Percentiles rank a stretch among this genome's conserved stretches.
Evolutionary conservation across 2,329 filamentous ascomycete genomes (phyloP).

Genomic region (Hawksworthiomyces lignivorus): DNA sequence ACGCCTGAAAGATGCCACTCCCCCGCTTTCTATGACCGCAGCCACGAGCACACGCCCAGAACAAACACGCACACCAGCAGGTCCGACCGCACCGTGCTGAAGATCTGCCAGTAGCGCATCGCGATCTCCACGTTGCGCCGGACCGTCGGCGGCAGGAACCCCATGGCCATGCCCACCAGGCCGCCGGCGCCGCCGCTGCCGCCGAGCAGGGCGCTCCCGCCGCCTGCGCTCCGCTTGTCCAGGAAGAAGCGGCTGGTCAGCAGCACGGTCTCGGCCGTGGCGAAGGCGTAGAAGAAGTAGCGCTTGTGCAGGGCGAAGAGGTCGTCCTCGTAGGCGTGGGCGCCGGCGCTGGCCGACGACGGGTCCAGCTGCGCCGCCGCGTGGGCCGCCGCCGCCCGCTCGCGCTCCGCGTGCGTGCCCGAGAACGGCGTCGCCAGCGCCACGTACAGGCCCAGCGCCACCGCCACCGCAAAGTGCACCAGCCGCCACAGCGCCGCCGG

Average conservation of each 20-base stretch:
- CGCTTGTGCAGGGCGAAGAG: constrained; percentile 11
- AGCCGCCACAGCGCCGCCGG: constrained; percentile 57
- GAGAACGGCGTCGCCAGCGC: constrained; percentile 60
- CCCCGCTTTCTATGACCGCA: constrained; percentile 18
- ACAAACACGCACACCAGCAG: constrained; percentile 73
- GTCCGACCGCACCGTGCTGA: constrained; percentile 62
- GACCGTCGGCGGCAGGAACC: constrained; percentile 58
- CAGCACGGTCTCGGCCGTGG: constrained; percentile 65
- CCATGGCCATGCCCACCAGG: constrained; percentile 54
- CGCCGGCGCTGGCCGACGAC: not conserved
- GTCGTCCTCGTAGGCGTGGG: constrained; percentile 9
- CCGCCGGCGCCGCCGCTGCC: constrained; percentile 44
- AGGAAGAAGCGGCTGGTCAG: constrained; percentile 65
- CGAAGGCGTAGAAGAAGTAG: constrained; percentile 70
- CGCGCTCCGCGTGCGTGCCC: constrained; percentile 55
- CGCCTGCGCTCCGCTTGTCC: constrained; percentile 43
- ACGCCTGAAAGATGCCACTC: not conserved
- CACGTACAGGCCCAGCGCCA: constrained; percentile 64
- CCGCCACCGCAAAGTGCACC: constrained; percentile 63
- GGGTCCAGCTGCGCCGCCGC: constrained; percentile 13
- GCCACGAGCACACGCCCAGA: constrained; percentile 51
- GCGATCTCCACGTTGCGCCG: constrained; percentile 53
- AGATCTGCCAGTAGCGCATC: constrained; percentile 62
- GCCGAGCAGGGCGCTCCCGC: not conserved
- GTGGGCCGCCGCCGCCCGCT: constrained; percentile 30